phyloP scores from a whole-genome alignment of 768 basidiomycete species.

The Lentinula raphanica region DNA sequence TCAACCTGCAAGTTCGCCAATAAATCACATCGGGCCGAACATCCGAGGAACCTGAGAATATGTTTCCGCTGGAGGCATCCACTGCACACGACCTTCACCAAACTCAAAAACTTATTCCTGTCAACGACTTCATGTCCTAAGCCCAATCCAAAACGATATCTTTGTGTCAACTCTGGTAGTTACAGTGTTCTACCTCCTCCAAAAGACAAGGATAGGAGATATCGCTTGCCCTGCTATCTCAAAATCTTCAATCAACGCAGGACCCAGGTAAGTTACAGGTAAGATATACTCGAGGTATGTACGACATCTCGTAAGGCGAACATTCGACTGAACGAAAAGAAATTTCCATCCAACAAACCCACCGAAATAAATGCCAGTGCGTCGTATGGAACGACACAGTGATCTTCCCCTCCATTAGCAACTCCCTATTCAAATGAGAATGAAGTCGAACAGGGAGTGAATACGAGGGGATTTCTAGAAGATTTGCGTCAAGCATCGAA shows the following conservation, averaged over 20 bases:
- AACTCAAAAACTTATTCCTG: too few relatives aligned
- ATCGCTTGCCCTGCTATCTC: too few relatives aligned
- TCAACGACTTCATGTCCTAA: too few relatives aligned
- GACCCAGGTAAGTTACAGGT: too few relatives aligned
- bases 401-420: conserved; percentile 5
- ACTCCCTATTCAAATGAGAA: neutral
- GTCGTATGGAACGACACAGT: neutral
- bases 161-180: too few relatives aligned
- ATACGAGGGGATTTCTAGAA: neutral
- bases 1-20: too few relatives aligned
- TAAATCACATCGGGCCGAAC: neutral
- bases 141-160: too few relatives aligned
- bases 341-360: neutral
- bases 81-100: too few relatives aligned
- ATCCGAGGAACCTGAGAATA: neutral
- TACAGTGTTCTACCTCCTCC: too few relatives aligned
- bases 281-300: too few relatives aligned
- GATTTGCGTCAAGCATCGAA: neutral
- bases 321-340: neutral
- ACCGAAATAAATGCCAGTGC: neutral
- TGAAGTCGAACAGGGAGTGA: neutral
- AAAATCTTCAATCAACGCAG: too few relatives aligned
- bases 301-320: neutral
- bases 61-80: neutral
- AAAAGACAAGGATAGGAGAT: too few relatives aligned